phyloP scores from a whole-genome alignment of 306 rosid species.

The Albizia julibrissin region DNA sequence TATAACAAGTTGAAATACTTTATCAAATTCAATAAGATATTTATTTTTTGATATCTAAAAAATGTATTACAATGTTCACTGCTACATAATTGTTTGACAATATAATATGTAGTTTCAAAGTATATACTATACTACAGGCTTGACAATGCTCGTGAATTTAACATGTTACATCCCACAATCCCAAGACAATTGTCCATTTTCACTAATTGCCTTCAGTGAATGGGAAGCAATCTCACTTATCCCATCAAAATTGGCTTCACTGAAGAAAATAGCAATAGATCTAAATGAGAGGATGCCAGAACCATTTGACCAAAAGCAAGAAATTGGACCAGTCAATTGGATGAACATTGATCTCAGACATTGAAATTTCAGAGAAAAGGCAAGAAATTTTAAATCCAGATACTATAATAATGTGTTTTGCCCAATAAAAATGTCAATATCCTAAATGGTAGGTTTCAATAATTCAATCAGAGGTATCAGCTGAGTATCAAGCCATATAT shows the following conservation, averaged over 20 bases:
- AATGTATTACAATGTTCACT: background rate
- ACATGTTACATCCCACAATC: background rate
- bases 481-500: background rate
- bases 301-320: background rate
- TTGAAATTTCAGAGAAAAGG: background rate
- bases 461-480: background rate
- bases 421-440: background rate
- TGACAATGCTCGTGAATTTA: background rate
- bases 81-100: background rate
- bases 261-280: background rate
- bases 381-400: background rate
- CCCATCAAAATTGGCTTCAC: background rate
- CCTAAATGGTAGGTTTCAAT: background rate
- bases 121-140: background rate
- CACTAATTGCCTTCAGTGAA: background rate
- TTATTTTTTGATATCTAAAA: background rate
- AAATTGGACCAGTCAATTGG: background rate
- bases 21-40: background rate
- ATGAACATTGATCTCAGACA: background rate
- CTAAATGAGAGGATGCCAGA: background rate
- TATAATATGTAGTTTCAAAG: background rate
- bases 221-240: background rate
- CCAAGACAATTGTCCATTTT: background rate
- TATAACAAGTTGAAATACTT: background rate
- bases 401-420: background rate